These are phyloP conservation scores for Yamadazyma trypodendri DNA, from an alignment of 1,139 yeast species.

Conservation along the genomic window DNA sequence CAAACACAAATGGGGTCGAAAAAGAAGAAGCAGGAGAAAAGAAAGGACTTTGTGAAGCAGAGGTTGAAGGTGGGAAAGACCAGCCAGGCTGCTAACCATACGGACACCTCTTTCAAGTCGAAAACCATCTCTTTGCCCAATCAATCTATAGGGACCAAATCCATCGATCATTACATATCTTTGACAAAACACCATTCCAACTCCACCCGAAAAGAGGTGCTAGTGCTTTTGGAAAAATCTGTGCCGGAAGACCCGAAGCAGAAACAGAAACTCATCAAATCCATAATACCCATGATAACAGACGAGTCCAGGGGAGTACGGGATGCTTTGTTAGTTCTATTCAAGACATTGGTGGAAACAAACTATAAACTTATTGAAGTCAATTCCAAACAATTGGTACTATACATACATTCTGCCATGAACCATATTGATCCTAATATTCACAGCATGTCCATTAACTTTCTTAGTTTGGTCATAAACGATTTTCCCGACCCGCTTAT, in stretches of 20 bases:
- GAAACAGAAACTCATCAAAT: conserved; percentile 56
- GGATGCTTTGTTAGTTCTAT: conserved; percentile 51
- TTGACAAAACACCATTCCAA: conserved; percentile 77
- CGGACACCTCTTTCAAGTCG: conserved; percentile 85
- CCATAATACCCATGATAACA: conserved; percentile 56
- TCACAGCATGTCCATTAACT: conserved; percentile 67
- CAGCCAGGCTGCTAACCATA: conserved; percentile 67
- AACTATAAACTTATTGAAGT: conserved; percentile 62
- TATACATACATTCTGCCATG: conserved; percentile 91
- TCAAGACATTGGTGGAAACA: conserved; percentile 47
- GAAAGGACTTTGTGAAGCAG: conserved; percentile 73
- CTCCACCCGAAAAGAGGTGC: conserved; percentile 71
- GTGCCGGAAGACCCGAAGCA: conserved; percentile 51
- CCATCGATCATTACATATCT: conserved; percentile 58
- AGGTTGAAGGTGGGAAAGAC: conserved; percentile 89
- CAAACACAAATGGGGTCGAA: conserved; percentile 47
- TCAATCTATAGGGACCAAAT: conserved; percentile 49
- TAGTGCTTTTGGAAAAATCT: conserved; percentile 47
- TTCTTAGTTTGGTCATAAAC: conserved; percentile 54
- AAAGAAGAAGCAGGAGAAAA: conserved; percentile 63
- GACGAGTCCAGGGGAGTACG: conserved; percentile 70
- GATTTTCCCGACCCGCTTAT: conserved; percentile 49
- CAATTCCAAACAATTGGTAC: conserved; percentile 63
- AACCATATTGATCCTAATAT: conserved; percentile 81
- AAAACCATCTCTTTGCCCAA: conserved; percentile 64